Conservation (phyloP, 73 alveolate genomes). For the Stentor coeruleus region DNA sequence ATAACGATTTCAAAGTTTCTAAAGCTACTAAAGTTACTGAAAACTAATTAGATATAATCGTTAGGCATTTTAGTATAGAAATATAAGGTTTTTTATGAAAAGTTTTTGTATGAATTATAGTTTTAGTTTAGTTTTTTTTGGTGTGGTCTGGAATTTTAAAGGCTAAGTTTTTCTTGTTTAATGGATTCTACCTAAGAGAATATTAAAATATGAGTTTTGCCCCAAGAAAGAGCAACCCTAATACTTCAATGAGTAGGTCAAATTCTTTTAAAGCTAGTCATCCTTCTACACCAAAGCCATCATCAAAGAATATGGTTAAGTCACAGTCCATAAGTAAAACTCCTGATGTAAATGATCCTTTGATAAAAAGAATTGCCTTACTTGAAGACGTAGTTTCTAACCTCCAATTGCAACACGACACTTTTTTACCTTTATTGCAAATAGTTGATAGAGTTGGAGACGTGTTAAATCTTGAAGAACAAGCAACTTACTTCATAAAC, state of each 20-base stretch:
- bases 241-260: not conserved
- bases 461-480: not conserved
- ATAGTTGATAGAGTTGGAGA: not conserved
- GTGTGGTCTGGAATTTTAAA: too few relatives aligned
- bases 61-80: too few relatives aligned
- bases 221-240: not conserved
- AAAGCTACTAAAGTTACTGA: too few relatives aligned
- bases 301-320: not conserved
- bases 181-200: not conserved
- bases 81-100: too few relatives aligned
- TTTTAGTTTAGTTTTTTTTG: too few relatives aligned
- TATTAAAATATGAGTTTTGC: not conserved
- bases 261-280: not conserved
- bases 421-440: not conserved
- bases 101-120: too few relatives aligned
- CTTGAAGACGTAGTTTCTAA: conserved; percentile 13
- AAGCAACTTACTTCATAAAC: not conserved
- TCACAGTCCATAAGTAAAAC: not conserved
- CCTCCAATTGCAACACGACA: conserved; percentile 3
- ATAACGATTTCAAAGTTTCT: too few relatives aligned
- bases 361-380: not conserved
- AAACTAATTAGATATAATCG: too few relatives aligned
- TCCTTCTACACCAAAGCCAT: not conserved
- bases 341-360: not conserved
- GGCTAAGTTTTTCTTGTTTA: not conserved